Conservation (phyloP, 2,329 filamentous ascomycete species). For the Verticillium alfalfae region DNA sequence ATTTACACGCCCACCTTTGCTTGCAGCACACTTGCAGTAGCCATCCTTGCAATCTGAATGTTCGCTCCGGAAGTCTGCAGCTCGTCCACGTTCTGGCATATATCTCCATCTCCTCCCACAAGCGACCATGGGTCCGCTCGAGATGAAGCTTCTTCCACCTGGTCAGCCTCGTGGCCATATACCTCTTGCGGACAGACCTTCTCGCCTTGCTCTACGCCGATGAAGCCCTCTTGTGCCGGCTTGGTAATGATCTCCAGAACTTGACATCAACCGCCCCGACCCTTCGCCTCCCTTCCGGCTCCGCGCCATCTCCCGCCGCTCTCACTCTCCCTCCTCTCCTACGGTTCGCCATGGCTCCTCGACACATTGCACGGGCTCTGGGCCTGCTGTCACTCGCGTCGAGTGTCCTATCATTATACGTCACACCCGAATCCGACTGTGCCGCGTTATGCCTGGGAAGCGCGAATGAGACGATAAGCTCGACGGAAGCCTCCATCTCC, state of each 20-base stretch:
- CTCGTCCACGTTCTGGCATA: neutral
- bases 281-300: neutral
- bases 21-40: neutral
- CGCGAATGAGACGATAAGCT: slow-evolving; percentile 21
- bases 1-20: neutral
- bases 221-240: neutral
- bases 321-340: neutral
- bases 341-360: neutral
- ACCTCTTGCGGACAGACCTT: neutral
- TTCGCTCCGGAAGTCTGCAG: neutral
- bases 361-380: neutral
- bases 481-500: slow-evolving; percentile 33
- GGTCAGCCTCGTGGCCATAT: neutral
- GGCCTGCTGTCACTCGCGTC: slow-evolving; percentile 11
- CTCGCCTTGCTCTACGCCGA: neutral
- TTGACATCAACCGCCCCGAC: neutral
- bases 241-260: neutral
- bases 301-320: neutral
- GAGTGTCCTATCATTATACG: slow-evolving; percentile 28
- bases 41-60: neutral
- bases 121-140: neutral
- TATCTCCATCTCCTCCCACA: neutral
- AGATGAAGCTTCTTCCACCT: neutral
- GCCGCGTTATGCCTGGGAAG: slow-evolving; percentile 39
- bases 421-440: slow-evolving; percentile 46